Base-by-base conservation (phyloP, 2,329 filamentous ascomycete genomes). In the Aureobasidium sp. region DNA sequence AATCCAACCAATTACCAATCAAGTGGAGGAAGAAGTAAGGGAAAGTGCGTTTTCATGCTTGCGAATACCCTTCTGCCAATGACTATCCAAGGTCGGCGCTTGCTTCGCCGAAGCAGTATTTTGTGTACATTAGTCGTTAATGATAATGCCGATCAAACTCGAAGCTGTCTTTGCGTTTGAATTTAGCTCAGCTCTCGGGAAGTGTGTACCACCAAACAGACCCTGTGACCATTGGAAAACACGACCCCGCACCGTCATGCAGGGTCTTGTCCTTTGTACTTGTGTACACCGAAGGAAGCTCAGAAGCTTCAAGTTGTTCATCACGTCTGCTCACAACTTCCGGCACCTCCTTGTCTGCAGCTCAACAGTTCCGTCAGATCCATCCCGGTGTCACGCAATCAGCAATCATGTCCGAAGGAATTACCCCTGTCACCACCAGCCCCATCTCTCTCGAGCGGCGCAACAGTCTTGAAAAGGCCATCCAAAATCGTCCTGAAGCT, bases 401-500 rank as follows among this genome's bases (percentile, higher is more conserved):
- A 16, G 17, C 14, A 32, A 51, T 12, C 27, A 51, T 51, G 48
- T 40, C 48, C 24, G 19, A 53, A 39, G 52, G 48, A 5, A 52
- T 58, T 51, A 55, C 39, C 47, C 54, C 57, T 35, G 32, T 58
- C 17, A 32, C 14, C 8, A 32, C 37, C 17, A 41, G 37, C 5
- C 45, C 45, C 11, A 41, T 51, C n/a, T 51, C 37, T 32, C 35
- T 60, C 30, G 62, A 64, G 40, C 59, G 60, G 7, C 58, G 61
- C 42, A 60, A 60, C 50, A 61, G 60, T 10, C 66, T 74, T 50
- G 71, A 73, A 63, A 74, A 73, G 62, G 70, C 73, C 56, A 63
- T 77, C 49, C 73, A 76, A 63, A 69, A 68, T 40, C 68, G 75
- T 6, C 75, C 75, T 4, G 73, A 76, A 19, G 67, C 67, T 12